These are phyloP conservation scores for Cercospora sesami DNA, from an alignment of 2,329 filamentous ascomycete genomes.

Conservation along the genomic window DNA sequence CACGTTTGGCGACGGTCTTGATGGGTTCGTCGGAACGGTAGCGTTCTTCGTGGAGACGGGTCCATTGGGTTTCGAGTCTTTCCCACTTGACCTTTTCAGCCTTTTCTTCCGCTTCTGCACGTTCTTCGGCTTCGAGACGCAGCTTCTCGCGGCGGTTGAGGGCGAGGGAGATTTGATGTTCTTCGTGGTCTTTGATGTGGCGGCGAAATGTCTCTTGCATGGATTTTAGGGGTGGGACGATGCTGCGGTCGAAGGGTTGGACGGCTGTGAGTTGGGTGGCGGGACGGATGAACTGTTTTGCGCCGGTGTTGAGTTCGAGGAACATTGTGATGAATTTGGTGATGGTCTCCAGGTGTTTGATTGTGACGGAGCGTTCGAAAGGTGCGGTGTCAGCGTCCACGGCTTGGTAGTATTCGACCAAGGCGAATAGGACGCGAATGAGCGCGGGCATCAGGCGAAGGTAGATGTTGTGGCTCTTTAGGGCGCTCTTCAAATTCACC, in stretches of 20 bases:
- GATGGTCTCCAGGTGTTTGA: conserved; percentile 23
- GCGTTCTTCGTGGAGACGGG: conserved; percentile 30
- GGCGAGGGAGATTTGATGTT: background rate
- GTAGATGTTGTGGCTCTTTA: conserved; percentile 32
- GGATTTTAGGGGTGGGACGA: conserved; percentile 23
- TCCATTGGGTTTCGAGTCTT: conserved; percentile 25
- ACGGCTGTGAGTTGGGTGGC: conserved; percentile 19
- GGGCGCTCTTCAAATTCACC: conserved; percentile 13
- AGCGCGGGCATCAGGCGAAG: conserved; percentile 33
- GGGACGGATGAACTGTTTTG: conserved; percentile 24
- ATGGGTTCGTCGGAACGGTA: conserved; percentile 22
- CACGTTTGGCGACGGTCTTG: conserved; percentile 19
- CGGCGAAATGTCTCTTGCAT: conserved; percentile 21
- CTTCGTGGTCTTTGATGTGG: background rate
- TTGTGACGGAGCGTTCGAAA: conserved; percentile 16
- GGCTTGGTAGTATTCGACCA: conserved; percentile 24
- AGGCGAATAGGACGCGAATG: conserved; percentile 23
- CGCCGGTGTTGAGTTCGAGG: conserved; percentile 21
- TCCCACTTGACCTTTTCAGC: conserved; percentile 8
- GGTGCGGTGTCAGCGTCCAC: conserved; percentile 17
- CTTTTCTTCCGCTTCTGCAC: conserved; percentile 5
- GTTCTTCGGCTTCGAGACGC: conserved; percentile 8
- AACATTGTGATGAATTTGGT: conserved; percentile 24
- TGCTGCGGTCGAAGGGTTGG: conserved; percentile 21
- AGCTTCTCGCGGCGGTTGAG: background rate